Base-by-base conservation (phyloP, 495 filamentous ascomycete genomes). In the Aspergillus olivimuriae region DNA sequence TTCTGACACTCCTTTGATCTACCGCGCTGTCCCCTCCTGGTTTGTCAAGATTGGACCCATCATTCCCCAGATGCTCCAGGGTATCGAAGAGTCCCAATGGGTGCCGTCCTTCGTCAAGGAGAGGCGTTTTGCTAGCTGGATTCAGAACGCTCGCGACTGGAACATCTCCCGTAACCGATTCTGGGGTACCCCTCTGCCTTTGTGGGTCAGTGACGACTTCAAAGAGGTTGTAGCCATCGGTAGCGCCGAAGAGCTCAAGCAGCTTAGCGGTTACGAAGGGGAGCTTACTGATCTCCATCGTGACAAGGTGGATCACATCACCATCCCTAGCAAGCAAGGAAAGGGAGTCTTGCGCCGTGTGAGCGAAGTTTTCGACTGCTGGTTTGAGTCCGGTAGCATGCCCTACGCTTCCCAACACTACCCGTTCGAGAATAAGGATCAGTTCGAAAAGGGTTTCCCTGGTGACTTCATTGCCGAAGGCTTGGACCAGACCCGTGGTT, bases 391-490 rank as follows among this genome's bases (percentile, higher is more conserved):
- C 17, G 89, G 89, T 12, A 90, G 86, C 60, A 98, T 98, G 92
- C 92, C 92, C 2, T 98, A 96, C 53, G 87, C 89, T 21, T 87
- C 84, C 47, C 76, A 82, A 40, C 92, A 98, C 61, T 97, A 94
- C 63, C 92, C 92, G 3, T 98, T 98, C 58, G 87, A 95, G 62
- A 92, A 92, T 56, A 75, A 81, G 52, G 86, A 94, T 7, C 69
- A 82, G 23, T 96, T 98, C 53, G 76, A 86, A 46, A 73, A 81
- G 34, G 75, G 78, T 19, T 98, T 95, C 69, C 92, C 94, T 1
- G 91, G 86, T 42, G 88, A 98, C 58, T 98, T 98, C 65, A 95
- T 98, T 58, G 89, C 92, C 0, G 92, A 98, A 69, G 92, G 92
- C 42, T 69, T 98, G 22, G 92, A 94, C 60, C 89, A 94, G 63